Percentiles rank a stretch among this genome's conserved stretches.
phyloP scores from a whole-genome alignment of 192 early-diverging fungal genomes.

The Coemansia sp. region DNA sequence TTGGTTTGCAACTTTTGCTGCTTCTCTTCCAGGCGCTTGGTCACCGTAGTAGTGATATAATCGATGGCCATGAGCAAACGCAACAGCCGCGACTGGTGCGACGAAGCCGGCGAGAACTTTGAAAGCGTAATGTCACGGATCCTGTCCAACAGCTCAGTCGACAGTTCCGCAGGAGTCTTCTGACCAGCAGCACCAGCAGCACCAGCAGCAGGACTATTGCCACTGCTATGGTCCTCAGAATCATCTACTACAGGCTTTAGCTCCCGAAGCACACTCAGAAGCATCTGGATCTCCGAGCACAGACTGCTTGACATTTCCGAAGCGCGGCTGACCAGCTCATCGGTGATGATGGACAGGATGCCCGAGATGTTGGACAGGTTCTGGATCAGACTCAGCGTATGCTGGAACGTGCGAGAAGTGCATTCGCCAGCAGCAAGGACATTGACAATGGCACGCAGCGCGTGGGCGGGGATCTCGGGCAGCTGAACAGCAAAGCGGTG shows the following conservation, averaged over 20 bases:
- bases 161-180: constrained; percentile 5
- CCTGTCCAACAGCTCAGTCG: constrained; percentile 56
- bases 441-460: constrained; percentile 82
- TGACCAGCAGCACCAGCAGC: not conserved
- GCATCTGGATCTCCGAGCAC: constrained; percentile 64
- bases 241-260: constrained; percentile 12
- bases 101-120: constrained; percentile 81
- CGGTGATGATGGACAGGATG: constrained; percentile 70
- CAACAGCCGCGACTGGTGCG: constrained; percentile 87
- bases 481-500: constrained; percentile 56
- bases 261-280: constrained; percentile 59
- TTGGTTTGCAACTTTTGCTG: constrained; percentile 19
- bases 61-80: constrained; percentile 94
- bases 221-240: not conserved
- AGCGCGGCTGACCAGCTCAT: constrained; percentile 74
- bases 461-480: constrained; percentile 79
- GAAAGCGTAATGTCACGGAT: constrained; percentile 73
- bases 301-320: constrained; percentile 69
- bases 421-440: constrained; percentile 88
- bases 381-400: constrained; percentile 86
- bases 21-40: constrained; percentile 42
- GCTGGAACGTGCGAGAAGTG: constrained; percentile 92
- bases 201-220: constrained; percentile 36
- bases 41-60: constrained; percentile 60
- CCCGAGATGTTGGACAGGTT: constrained; percentile 73